Conservation (phyloP, 2,329 filamentous ascomycete genomes). For the Aspergillus fijiensis region DNA sequence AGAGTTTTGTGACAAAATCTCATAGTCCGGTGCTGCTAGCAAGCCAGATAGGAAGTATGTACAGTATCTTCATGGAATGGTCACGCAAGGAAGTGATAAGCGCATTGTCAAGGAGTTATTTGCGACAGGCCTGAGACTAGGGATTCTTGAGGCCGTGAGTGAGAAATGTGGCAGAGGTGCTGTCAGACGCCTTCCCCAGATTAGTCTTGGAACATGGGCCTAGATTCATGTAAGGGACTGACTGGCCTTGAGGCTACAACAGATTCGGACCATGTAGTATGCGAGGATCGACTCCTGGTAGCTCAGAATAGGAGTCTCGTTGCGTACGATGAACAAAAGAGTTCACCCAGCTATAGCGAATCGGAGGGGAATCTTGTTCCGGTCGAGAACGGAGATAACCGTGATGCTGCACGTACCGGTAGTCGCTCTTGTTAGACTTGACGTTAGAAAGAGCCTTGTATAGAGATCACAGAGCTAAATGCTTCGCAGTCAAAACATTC, state of each 20-base stretch:
- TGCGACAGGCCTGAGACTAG: background rate
- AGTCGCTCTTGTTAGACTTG: background rate
- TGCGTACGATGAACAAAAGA: background rate
- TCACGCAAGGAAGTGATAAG: slow-evolving; percentile 5
- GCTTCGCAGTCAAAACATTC: background rate
- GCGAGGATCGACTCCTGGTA: slow-evolving; percentile 3
- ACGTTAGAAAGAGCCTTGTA: background rate
- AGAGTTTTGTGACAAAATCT: background rate
- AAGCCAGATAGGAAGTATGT: background rate
- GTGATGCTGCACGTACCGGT: background rate
- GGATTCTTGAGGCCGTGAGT: background rate
- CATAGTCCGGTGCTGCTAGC: background rate
- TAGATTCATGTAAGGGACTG: slow-evolving; percentile 2
- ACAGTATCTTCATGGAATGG: background rate
- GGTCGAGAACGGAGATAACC: background rate
- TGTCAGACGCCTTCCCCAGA: slow-evolving; percentile 8
- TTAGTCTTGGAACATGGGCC: slow-evolving; percentile 2
- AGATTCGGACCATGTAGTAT: background rate
- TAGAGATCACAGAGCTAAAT: background rate
- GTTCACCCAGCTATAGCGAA: background rate
- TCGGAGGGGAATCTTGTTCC: too few species aligned
- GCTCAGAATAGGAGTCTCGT: background rate
- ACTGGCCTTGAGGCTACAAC: background rate
- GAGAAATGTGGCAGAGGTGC: background rate
- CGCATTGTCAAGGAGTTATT: background rate